These are phyloP conservation scores for Amanita jacksonii DNA, from an alignment of 768 basidiomycete species.

Conservation along the genomic window DNA sequence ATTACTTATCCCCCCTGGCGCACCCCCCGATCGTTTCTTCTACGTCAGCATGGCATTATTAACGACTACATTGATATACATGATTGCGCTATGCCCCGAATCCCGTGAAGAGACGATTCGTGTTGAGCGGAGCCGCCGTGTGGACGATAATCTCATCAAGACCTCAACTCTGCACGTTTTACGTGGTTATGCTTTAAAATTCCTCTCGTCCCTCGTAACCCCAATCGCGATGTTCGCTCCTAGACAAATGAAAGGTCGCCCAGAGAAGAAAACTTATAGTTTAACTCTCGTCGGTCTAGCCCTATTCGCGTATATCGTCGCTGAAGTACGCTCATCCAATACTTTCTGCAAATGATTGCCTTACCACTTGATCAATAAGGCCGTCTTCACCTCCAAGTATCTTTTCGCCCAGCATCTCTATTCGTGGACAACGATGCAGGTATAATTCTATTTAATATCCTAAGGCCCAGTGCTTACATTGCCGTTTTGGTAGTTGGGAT, in stretches of 20 bases:
- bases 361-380: conserved; percentile 26
- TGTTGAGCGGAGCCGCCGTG: conserved; percentile 12
- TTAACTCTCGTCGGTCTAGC: conserved; percentile 58
- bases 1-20: conserved; percentile 48
- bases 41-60: conserved; percentile 33
- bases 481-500: conserved; percentile 38
- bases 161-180: conserved; percentile 21
- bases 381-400: conserved; percentile 67
- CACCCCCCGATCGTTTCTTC: conserved; percentile 44
- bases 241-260: conserved; percentile 28
- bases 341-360: background rate
- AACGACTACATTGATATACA: conserved; percentile 26
- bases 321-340: conserved; percentile 39
- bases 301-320: conserved; percentile 54
- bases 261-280: conserved; percentile 55
- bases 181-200: conserved; percentile 17
- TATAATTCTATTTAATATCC: conserved; percentile 8
- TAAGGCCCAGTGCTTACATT: background rate
- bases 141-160: conserved; percentile 18
- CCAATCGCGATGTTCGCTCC: conserved; percentile 70
- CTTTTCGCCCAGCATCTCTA: conserved; percentile 70
- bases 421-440: conserved; percentile 55
- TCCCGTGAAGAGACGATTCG: conserved; percentile 28
- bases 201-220: conserved; percentile 39
- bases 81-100: conserved; percentile 43